phyloP scores from a whole-genome alignment of 129 eudicot species.

The Flaveria robusta region DNA sequence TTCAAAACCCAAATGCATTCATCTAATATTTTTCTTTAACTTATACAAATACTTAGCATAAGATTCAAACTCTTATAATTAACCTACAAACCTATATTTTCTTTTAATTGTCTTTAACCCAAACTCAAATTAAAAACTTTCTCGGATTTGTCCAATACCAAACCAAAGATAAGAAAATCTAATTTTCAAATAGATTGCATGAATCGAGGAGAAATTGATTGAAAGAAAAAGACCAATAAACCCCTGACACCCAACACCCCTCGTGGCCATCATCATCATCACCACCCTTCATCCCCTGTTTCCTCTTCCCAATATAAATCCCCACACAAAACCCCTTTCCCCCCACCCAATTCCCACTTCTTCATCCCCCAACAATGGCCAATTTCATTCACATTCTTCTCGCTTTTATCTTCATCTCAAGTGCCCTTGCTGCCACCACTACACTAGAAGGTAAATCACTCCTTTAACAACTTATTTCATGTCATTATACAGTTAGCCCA shows the following conservation, averaged over 20 bases:
- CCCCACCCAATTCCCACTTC: constrained; percentile 14
- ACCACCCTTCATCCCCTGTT: neutral
- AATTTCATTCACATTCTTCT: constrained; percentile 30
- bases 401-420: constrained; percentile 33
- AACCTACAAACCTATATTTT: neutral
- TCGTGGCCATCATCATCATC: constrained; percentile 29
- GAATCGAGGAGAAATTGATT: constrained; percentile 22
- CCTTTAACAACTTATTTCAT: neutral
- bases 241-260: constrained; percentile 30
- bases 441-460: constrained; percentile 48
- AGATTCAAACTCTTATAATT: too few relatives aligned
- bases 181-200: constrained; percentile 20
- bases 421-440: constrained; percentile 35
- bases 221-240: neutral
- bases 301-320: constrained; percentile 24
- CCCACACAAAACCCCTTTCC: constrained; percentile 6
- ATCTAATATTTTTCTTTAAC: too few relatives aligned
- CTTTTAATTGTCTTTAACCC: neutral
- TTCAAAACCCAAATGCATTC: too few relatives aligned
- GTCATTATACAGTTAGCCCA: neutral
- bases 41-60: too few relatives aligned
- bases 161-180: neutral
- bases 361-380: constrained; percentile 35
- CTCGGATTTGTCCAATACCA: too few relatives aligned
- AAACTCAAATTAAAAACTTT: neutral